Conservation (phyloP, 192 early-diverging fungal genomes). For the Thamnidium elegans region DNA sequence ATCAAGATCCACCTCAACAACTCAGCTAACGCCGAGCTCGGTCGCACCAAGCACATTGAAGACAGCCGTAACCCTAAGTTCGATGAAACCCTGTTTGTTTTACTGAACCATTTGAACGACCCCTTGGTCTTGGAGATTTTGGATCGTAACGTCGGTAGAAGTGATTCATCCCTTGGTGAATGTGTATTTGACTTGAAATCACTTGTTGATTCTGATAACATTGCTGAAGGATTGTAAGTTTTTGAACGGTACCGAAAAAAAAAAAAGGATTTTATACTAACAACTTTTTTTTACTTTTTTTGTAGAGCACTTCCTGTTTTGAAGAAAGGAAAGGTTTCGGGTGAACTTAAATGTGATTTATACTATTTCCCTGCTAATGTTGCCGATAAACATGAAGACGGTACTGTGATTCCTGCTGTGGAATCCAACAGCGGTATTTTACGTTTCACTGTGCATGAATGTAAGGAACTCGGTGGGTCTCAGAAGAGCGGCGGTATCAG, state of each 20-base stretch:
- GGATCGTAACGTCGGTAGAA: conserved; percentile 75
- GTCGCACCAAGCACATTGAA: conserved; percentile 60
- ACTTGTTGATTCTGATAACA: conserved; percentile 38
- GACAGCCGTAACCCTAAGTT: conserved; percentile 84
- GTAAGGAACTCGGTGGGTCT: conserved; percentile 58
- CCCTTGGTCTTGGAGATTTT: conserved; percentile 74
- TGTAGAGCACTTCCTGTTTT: conserved; percentile 27
- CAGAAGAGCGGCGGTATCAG: conserved; percentile 30
- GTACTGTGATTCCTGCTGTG: conserved; percentile 37
- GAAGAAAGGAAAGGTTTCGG: conserved; percentile 42
- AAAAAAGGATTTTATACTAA: too few species aligned
- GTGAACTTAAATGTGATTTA: conserved; percentile 38
- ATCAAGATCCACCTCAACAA: conserved; percentile 65
- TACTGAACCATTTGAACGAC: conserved; percentile 76
- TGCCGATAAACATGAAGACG: conserved; percentile 40
- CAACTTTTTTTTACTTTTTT: neutral
- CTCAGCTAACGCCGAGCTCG: conserved; percentile 57
- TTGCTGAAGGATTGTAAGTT: conserved; percentile 46
- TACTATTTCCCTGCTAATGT: conserved; percentile 40
- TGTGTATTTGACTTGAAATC: conserved; percentile 51
- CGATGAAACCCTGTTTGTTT: conserved; percentile 75
- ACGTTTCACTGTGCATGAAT: conserved; percentile 63
- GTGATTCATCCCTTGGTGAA: conserved; percentile 69
- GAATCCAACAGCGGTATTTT: conserved; percentile 71
- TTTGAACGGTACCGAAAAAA: too few species aligned